Conservation (phyloP, 805 yeast species). For the Candida berthetii region DNA sequence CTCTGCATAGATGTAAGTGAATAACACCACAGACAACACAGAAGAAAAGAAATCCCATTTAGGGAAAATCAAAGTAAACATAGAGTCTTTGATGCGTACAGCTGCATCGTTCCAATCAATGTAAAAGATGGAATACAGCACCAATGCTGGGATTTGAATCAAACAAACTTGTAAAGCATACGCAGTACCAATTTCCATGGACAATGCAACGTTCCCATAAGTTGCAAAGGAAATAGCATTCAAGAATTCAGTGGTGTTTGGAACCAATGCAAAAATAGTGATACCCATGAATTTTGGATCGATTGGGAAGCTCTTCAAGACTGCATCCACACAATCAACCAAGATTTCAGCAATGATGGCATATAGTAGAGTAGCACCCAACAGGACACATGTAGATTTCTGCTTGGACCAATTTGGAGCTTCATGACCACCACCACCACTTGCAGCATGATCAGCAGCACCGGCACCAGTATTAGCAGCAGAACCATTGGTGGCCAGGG, state of each 20-base stretch:
- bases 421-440: slow-evolving; percentile 62
- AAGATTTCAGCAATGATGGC: slow-evolving; percentile 93
- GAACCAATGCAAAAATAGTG: slow-evolving; percentile 92
- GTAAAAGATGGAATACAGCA: slow-evolving; percentile 61
- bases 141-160: slow-evolving; percentile 88
- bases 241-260: slow-evolving; percentile 93
- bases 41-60: slow-evolving; percentile 92
- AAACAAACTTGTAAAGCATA: slow-evolving; percentile 94
- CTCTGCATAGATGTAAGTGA: slow-evolving; percentile 92
- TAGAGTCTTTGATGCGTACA: slow-evolving; percentile 28
- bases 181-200: slow-evolving; percentile 98
- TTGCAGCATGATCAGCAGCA: slow-evolving; percentile 10
- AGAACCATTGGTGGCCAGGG: slow-evolving; percentile 4
- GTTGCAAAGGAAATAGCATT: slow-evolving; percentile 97
- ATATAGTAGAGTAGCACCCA: slow-evolving; percentile 80
- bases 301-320: slow-evolving; percentile 70
- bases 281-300: slow-evolving; percentile 89
- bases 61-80: slow-evolving; percentile 86
- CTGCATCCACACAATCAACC: slow-evolving; percentile 89
- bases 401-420: slow-evolving; percentile 95
- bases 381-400: slow-evolving; percentile 75
- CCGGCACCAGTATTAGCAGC: slow-evolving; percentile 2
- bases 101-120: slow-evolving; percentile 27
- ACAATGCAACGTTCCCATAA: slow-evolving; percentile 91
- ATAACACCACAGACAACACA: slow-evolving; percentile 78